Conservation (phyloP, 208 protist genomes). For the Jaenimonas drosophilae region DNA sequence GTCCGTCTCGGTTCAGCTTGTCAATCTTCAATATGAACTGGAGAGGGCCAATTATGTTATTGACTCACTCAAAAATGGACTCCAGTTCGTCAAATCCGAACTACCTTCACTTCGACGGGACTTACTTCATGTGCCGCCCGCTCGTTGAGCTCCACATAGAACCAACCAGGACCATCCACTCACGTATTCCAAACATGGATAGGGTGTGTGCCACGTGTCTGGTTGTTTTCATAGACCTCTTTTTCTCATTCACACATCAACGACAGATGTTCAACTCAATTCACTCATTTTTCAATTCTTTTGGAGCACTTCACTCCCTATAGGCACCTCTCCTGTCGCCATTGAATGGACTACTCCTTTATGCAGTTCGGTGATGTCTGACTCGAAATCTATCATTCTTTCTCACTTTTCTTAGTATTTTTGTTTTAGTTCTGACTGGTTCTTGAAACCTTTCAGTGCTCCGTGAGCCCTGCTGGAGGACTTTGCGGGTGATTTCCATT, state of each 20-base stretch:
- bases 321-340: no score
- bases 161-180: no score
- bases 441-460: no score
- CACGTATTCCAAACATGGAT: no score
- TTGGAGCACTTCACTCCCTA: no score
- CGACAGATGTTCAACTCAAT: not conserved
- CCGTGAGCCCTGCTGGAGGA: no score
- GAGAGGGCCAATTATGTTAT: constrained; percentile 23
- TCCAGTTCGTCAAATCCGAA: constrained; percentile 27
- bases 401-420: constrained; percentile 3
- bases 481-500: no score
- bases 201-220: no score
- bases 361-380: no score
- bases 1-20: not conserved
- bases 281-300: not conserved
- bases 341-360: no score
- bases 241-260: not conserved
- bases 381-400: not conserved
- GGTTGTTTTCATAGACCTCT: no score
- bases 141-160: no score
- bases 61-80: constrained; percentile 33
- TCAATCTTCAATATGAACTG: constrained; percentile 16
- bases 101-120: constrained; percentile 24
- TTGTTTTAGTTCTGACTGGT: constrained; percentile 3
- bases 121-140: not conserved